These are phyloP conservation scores for Backusella mclennaniae DNA, from an alignment of 192 early-diverging fungal species.

Conservation along the genomic window DNA sequence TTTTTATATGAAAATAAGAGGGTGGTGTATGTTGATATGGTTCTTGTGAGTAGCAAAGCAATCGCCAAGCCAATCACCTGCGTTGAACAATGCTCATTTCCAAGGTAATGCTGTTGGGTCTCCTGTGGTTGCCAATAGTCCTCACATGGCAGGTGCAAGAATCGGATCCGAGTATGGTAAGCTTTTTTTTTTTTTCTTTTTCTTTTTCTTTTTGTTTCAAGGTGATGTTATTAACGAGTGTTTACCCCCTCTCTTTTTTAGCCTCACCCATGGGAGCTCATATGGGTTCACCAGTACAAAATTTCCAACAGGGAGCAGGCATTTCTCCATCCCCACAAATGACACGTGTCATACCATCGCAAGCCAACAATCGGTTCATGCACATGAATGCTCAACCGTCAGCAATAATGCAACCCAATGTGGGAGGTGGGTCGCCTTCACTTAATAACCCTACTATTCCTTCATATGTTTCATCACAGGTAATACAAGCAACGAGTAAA, in stretches of 20 bases:
- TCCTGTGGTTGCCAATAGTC: conserved; percentile 25
- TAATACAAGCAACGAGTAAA: background rate
- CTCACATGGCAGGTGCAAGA: conserved; percentile 20
- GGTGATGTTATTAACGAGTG: background rate
- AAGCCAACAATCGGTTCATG: conserved; percentile 10
- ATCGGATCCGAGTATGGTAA: conserved; percentile 13
- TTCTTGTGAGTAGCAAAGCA: conserved; percentile 19
- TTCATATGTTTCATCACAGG: conserved; percentile 12
- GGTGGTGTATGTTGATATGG: background rate
- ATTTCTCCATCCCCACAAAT: conserved; percentile 8
- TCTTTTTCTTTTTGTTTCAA: no score
- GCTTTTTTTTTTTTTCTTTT: background rate
- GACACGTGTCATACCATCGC: conserved; percentile 10
- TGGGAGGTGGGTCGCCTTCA: background rate
- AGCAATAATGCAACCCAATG: conserved; percentile 18
- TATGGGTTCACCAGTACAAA: background rate
- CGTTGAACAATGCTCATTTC: conserved; percentile 21
- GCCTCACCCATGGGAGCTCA: conserved; percentile 16
- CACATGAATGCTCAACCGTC: conserved; percentile 11
- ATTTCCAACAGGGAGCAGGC: conserved; percentile 3
- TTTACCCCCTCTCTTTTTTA: background rate
- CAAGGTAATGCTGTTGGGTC: conserved; percentile 11
- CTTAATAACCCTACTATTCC: conserved; percentile 7
- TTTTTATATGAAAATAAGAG: background rate
- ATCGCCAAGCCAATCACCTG: conserved; percentile 25